Evolutionary conservation across 2,329 filamentous ascomycete species (phyloP).

Genomic region (Ciborinia camelliae): DNA sequence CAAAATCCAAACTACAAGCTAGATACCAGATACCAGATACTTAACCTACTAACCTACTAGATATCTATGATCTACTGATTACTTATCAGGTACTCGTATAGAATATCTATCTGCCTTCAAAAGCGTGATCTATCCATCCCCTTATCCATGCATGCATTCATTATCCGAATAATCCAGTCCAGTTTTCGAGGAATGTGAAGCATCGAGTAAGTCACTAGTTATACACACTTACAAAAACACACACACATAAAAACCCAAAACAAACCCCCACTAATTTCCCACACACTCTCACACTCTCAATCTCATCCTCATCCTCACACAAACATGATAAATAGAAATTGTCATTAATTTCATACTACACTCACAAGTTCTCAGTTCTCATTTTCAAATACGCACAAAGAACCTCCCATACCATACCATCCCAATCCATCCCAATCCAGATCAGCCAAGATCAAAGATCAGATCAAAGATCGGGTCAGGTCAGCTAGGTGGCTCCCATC

Average conservation of each 20-base stretch:
- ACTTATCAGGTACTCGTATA: no score
- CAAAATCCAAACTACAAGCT: no score
- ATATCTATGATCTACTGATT: no score
- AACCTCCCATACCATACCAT: not conserved
- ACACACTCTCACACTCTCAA: not conserved
- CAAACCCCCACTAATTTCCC: not conserved
- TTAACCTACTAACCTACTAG: no score
- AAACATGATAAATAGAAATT: not conserved
- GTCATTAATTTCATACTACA: constrained; percentile 14
- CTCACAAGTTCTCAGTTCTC: not conserved
- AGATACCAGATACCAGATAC: no score
- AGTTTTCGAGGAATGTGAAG: no score
- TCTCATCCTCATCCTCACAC: not conserved
- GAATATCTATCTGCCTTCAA: no score
- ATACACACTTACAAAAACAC: not conserved
- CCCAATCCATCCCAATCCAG: not conserved
- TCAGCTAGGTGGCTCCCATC: not conserved
- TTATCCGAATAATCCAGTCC: no score
- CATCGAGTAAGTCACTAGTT: no score
- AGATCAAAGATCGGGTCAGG: not conserved
- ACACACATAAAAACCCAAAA: not conserved
- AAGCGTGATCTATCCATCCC: no score
- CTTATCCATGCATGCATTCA: no score
- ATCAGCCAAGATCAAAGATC: no score
- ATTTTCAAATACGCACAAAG: not conserved